These are phyloP conservation scores for Curvularia verruculosa DNA, from an alignment of 2,329 filamentous ascomycete species.

Conservation along the genomic window DNA sequence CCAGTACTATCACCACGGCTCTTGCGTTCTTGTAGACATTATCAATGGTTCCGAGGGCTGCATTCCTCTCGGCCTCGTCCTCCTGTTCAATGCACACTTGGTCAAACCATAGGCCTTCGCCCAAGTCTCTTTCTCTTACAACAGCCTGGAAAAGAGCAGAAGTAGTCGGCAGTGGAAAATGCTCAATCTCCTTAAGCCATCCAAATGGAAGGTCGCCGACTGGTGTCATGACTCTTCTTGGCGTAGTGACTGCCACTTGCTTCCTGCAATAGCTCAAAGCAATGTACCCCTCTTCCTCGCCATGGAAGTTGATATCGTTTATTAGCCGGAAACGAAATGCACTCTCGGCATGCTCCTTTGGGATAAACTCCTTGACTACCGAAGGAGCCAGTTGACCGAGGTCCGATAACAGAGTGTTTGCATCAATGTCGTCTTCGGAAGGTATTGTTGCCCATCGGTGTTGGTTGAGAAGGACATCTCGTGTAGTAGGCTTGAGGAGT, in stretches of 20 bases:
- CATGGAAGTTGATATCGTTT: constrained; percentile 39
- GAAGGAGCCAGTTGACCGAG: constrained; percentile 37
- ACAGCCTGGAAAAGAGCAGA: constrained; percentile 51
- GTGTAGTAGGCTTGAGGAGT: constrained; percentile 27
- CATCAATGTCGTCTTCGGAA: constrained; percentile 23
- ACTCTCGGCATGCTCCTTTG: constrained; percentile 28
- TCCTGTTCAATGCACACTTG: constrained; percentile 54
- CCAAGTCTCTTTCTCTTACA: constrained; percentile 44
- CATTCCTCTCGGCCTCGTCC: constrained; percentile 48
- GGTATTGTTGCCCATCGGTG: constrained; percentile 12
- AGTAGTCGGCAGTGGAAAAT: constrained; percentile 50
- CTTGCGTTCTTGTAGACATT: constrained; percentile 52
- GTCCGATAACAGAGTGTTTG: constrained; percentile 32
- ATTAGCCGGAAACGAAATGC: constrained; percentile 49
- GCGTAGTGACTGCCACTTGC: constrained; percentile 32
- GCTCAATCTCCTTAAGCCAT: constrained; percentile 41
- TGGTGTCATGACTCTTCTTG: constrained; percentile 31
- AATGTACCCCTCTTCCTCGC: constrained; percentile 49
- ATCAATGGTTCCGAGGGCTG: constrained; percentile 52
- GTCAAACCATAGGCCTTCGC: constrained; percentile 55
- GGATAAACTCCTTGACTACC: constrained; percentile 40
- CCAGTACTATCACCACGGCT: constrained; percentile 50
- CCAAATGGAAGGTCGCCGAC: constrained; percentile 43
- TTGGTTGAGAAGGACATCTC: constrained; percentile 27
- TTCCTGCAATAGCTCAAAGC: constrained; percentile 54